Conservation (phyloP, 192 early-diverging fungal species). For the Backusella tarrabulga region DNA sequence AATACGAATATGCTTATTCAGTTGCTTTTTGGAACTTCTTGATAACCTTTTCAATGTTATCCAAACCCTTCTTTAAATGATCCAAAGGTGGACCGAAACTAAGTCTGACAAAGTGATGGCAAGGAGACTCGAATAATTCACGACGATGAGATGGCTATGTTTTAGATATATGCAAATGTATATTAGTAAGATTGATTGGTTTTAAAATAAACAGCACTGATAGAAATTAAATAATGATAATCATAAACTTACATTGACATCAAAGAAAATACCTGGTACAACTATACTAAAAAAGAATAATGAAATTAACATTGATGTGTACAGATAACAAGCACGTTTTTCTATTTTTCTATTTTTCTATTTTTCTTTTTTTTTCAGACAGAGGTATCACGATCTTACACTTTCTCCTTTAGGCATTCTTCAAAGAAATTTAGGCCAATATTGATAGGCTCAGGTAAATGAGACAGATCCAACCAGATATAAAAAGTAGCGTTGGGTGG, state of each 20-base stretch:
- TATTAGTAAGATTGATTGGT: background rate
- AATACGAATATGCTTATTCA: background rate
- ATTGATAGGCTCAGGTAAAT: constrained; percentile 50
- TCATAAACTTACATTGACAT: constrained; percentile 43
- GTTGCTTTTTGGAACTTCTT: background rate
- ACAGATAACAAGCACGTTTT: background rate
- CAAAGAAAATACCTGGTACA: constrained; percentile 54
- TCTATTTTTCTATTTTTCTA: background rate
- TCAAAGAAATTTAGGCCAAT: constrained; percentile 55
- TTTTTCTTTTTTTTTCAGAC: background rate
- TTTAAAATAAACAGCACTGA: background rate
- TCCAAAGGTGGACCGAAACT: constrained; percentile 56
- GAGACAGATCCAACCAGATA: constrained; percentile 49
- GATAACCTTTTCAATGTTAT: constrained; percentile 42
- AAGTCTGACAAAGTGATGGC: constrained; percentile 54
- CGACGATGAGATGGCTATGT: constrained; percentile 46
- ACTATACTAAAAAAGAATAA: constrained; percentile 14
- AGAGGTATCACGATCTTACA: constrained; percentile 36
- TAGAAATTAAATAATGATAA: background rate
- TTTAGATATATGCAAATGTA: background rate
- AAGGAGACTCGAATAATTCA: constrained; percentile 52
- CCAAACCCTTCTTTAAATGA: constrained; percentile 44
- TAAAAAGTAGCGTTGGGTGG: constrained; percentile 57
- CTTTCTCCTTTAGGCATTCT: constrained; percentile 51
- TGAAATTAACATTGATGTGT: background rate